These are phyloP conservation scores for Aspergillus campestris DNA, from an alignment of 495 filamentous ascomycete species.

Conservation along the genomic window DNA sequence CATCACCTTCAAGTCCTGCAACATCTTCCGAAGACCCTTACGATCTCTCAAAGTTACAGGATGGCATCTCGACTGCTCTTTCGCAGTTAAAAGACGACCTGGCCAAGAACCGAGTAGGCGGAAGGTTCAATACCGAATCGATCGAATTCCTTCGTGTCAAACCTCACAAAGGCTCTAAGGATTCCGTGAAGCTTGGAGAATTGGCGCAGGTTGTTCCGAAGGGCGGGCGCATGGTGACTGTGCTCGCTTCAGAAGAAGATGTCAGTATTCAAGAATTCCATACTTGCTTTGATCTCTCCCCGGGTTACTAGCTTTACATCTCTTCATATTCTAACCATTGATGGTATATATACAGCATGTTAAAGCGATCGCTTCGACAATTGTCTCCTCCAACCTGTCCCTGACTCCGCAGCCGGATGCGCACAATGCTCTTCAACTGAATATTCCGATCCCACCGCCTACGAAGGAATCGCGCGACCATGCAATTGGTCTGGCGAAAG, in stretches of 20 bases:
- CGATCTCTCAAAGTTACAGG: slow-evolving; percentile 57
- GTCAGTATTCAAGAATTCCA: slow-evolving; percentile 29
- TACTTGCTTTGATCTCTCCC: background rate
- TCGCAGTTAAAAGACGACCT: slow-evolving; percentile 54
- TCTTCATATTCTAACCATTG: background rate
- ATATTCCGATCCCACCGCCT: slow-evolving; percentile 60
- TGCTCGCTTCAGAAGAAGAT: slow-evolving; percentile 56
- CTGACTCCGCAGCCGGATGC: slow-evolving; percentile 65
- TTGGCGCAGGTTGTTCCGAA: slow-evolving; percentile 70
- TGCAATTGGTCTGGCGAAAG: slow-evolving; percentile 46
- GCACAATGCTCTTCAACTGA: slow-evolving; percentile 61
- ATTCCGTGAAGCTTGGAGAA: slow-evolving; percentile 50
- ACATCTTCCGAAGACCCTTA: slow-evolving; percentile 46
- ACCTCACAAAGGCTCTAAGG: slow-evolving; percentile 43
- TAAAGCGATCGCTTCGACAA: slow-evolving; percentile 63
- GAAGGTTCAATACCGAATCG: slow-evolving; percentile 58
- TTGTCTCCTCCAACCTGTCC: slow-evolving; percentile 58
- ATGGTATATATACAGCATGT: slow-evolving; percentile 37
- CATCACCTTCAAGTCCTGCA: slow-evolving; percentile 8
- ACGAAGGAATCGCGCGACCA: slow-evolving; percentile 53
- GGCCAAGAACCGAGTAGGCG: slow-evolving; percentile 55
- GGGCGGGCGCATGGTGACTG: slow-evolving; percentile 54
- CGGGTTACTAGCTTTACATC: slow-evolving; percentile 3
- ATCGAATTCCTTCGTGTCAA: slow-evolving; percentile 59
- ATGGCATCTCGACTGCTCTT: slow-evolving; percentile 48